phyloP scores from a whole-genome alignment of 257 asterid genomes.

The Sherardia arvensis region DNA sequence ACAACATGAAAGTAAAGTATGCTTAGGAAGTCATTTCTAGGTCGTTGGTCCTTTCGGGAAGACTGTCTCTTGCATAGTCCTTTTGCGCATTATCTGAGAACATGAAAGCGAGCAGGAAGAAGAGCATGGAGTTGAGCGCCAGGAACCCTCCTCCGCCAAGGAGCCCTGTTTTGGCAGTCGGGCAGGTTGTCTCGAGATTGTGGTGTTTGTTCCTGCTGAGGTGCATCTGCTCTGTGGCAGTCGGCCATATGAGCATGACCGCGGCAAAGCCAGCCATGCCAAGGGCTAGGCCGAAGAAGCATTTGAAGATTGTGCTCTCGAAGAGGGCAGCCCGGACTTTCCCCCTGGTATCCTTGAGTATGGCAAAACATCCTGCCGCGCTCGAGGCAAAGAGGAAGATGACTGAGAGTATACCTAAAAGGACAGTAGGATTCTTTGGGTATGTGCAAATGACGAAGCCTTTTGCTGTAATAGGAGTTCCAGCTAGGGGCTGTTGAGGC shows the following conservation, averaged over 20 bases:
- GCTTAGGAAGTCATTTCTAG: background rate
- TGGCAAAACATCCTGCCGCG: slow-evolving; percentile 38
- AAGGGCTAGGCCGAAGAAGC: slow-evolving; percentile 46
- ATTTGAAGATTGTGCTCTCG: slow-evolving; percentile 39
- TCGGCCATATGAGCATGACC: slow-evolving; percentile 74
- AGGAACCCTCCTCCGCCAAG: slow-evolving; percentile 95
- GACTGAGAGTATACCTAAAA: slow-evolving; percentile 53
- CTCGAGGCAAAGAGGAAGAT: slow-evolving; percentile 50
- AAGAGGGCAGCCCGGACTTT: slow-evolving; percentile 46
- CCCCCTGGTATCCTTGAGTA: slow-evolving; percentile 72
- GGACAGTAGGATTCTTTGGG: slow-evolving; percentile 54
- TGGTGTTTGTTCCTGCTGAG: slow-evolving; percentile 34
- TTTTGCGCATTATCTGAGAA: slow-evolving; percentile 63
- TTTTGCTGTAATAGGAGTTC: slow-evolving; percentile 52
- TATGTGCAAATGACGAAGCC: slow-evolving; percentile 58
- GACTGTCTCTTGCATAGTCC: slow-evolving; percentile 49
- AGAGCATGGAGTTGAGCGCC: slow-evolving; percentile 69
- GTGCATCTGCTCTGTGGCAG: slow-evolving; percentile 69
- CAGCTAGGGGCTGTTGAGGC: slow-evolving; percentile 57
- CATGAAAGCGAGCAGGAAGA: slow-evolving; percentile 85
- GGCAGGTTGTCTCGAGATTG: slow-evolving; percentile 56
- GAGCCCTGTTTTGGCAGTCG: slow-evolving; percentile 96
- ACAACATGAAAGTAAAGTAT: too few species aligned
- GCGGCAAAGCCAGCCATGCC: slow-evolving; percentile 54
- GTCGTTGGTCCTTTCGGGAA: background rate